Percentiles rank a stretch among this genome's conserved stretches.
These are phyloP conservation scores for Peronospora belbahrii DNA, from an alignment of 352 stramenopile genomes.

Conservation along the genomic window DNA sequence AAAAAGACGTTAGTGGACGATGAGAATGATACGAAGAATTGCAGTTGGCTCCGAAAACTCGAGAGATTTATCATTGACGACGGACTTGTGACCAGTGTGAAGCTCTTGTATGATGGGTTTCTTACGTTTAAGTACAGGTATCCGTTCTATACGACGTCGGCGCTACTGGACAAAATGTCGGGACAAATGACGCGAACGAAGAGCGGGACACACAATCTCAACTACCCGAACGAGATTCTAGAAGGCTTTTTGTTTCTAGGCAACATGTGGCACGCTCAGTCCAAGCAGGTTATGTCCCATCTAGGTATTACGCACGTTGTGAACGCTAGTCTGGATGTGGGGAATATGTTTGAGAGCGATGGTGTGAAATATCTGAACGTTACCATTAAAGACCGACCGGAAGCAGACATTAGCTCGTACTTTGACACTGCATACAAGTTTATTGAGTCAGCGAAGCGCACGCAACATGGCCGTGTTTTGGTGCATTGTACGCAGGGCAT, in stretches of 20 bases:
- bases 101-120: conserved; percentile 71
- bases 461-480: conserved; percentile 65
- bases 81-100: conserved; percentile 66
- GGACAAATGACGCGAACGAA: conserved; percentile 59
- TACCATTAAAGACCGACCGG: conserved; percentile 71
- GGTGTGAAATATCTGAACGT: conserved; percentile 70
- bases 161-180: conserved; percentile 56
- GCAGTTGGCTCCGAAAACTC: conserved; percentile 49
- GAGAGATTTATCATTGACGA: conserved; percentile 66
- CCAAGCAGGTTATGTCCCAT: conserved; percentile 60
- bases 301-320: conserved; percentile 82
- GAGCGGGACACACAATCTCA: conserved; percentile 80
- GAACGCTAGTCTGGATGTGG: conserved; percentile 72
- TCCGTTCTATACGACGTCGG: conserved; percentile 75
- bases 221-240: conserved; percentile 85
- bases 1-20: conserved; percentile 27
- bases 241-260: conserved; percentile 81
- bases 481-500: conserved; percentile 84
- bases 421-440: conserved; percentile 69
- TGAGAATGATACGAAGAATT: conserved; percentile 6
- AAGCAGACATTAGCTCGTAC: conserved; percentile 60
- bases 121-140: conserved; percentile 80
- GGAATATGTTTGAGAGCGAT: conserved; percentile 64
- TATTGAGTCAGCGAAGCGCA: conserved; percentile 73
- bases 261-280: conserved; percentile 87